Evolutionary conservation across 352 stramenopile species (phyloP), one percentile per base, ranked within the genome.

Genomic region (Elongisporangium senticosum): DNA sequence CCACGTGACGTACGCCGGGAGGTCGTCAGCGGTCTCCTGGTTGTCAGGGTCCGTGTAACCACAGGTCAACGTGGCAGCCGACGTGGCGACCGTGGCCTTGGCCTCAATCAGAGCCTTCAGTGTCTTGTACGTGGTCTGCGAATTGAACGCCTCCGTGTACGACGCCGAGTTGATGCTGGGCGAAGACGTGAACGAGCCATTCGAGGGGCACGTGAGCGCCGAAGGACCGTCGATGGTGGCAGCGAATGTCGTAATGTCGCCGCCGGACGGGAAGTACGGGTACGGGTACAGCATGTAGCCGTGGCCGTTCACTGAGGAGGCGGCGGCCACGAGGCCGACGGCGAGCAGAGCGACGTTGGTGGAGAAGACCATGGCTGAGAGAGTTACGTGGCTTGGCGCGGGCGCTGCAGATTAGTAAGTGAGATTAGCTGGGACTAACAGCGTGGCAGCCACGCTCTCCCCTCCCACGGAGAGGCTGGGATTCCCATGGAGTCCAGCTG

Each of bases 241-340:
- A 23, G 63, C 69, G 65, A 62, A 72, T 39, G 68, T 62, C 33
- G 65, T 72, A 49, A 57, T 66, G 62, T 72, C 65, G 3, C 53
- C 67, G 17, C 56, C 65, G 17, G 65, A 63, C 53, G 64, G 58
- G 65, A 73, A 73, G 15, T 55, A 68, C 20, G 68, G 58, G 13
- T 59, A 54, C 8, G 66, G 66, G 2, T 59, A 58, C 13, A 60
- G 56, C 54, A 74, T 53, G 53, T 74, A 71, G 10, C 66, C 66
- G 53, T 73, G 66, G 26, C 66, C 58, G 43, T 62, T 55, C 7
- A 22, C 52, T 1, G 33, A 43, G 33, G 33, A 43, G 1, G 56
- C 61, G 51, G 54, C 56, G 14, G 63, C 7, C 28, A 67, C 43
- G 49, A 67, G 43, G 26, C 51, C 49, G 17, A 33, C 55, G 10